Base-by-base conservation (phyloP, 2,329 filamentous ascomycete genomes). In the Aurifilum marmelostoma region DNA sequence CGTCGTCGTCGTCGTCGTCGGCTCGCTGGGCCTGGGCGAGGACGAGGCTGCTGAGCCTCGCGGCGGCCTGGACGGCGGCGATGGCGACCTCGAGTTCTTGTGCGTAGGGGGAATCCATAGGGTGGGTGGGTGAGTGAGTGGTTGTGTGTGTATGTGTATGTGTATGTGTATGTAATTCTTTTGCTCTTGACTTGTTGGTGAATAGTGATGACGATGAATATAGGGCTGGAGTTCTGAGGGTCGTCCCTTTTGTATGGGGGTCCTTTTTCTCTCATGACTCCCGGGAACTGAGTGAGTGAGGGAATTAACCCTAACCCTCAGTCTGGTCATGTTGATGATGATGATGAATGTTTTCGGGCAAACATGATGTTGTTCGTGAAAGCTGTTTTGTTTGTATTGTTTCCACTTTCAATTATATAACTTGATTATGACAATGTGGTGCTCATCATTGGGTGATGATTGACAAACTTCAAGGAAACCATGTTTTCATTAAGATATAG, bases 11-110 rank as follows among this genome's bases (percentile, higher is more conserved):
- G 73, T n/a, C 39, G 16, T n/a, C 58, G 34, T 37, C 29, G 50
- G 24, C 21, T 21, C 43, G 27, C 16, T 56, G 66, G 11, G 69
- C 66, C 41, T 66, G 66, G 41, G 61, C 37, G 16, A 70, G 65
- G 52, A 71, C 65, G 24, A 67, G 59, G 41, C 59, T 52, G 63
- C 84, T 86, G 68, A 88, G 76, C 60, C 77, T 78, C 14, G 85
- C 81, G 1, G 86, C 85, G 41, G 79, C 78, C 66, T 80, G 80
- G 43, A 84, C 76, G n/a, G 78, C 81, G 4, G 76, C 74, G 50
- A 84, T 79, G 61, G 82, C 83, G 52, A 83, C 76, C 12, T 76
- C 71, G 32, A 86, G 76, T 74, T 86, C 84, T 41, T 73, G 75
- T 0, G 73, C 71, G 74, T 83, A 84, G 0, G 79, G 76, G 71